Evolutionary conservation across 2,329 filamentous ascomycete species (phyloP), one percentile per base, ranked within the genome.

Genomic region (Gliomastix tumulicola): DNA sequence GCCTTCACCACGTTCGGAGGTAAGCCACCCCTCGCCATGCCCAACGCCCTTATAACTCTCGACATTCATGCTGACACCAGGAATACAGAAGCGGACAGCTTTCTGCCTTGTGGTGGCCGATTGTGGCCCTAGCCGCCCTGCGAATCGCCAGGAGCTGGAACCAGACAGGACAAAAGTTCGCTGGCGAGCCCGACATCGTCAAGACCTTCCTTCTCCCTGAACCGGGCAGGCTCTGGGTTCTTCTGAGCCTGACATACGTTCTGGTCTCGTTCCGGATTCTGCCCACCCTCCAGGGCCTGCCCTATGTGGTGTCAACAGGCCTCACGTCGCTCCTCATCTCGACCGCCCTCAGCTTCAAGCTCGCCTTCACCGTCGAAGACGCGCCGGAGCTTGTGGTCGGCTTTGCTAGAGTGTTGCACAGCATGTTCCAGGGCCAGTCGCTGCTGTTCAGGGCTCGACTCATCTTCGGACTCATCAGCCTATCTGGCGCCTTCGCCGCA

Each of bases 111-210:
- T 27, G 74, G 12, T 53, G 47, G 41, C 41, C 54, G 8, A 19
- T 59, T 6, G 49, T 71, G 21, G 65, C 84, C 1, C 66, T 90
- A 7, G 50, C 70, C 2, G 61, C 76, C 7, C 73, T 86, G 36
- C 76, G 89, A 23, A 49, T 94, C 3, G 65, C 79, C 25, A 69
- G 87, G 30, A 75, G 83, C 38, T 98, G 90, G 90, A 97, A 97
- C 53, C 92, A 97, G 57, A 97, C 92, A 0, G 92, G 92, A 5
- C 90, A 97, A 54, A 98, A 98, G 57, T 89, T 88, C 49, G 84
- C 92, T 2, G 89, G 89, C n/a, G 84, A 82, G 27, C 79, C 88
- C 19, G 92, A 97, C 51, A 85, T 97, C 32, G 84, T 85, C 43
- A 86, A 83, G 41, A 66, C 60, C 6, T 83, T 87, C 51, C 66